Evolutionary conservation across 1,284 basidiomycete species (phyloP).

Genomic region (Binderoboletus segoi): DNA sequence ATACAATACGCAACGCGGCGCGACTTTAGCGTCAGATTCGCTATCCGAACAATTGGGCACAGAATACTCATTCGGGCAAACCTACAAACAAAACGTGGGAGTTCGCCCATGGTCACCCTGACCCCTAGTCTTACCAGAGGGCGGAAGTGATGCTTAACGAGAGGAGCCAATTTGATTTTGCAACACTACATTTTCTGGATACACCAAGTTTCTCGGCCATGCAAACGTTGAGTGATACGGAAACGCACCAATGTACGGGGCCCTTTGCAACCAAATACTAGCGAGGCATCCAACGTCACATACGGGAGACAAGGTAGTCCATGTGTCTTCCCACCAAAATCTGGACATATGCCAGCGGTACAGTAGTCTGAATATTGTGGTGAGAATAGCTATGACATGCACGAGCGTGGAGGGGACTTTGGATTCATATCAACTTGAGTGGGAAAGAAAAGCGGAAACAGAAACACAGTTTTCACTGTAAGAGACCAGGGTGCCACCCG

Average conservation of each 20-base stretch:
- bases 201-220: not conserved
- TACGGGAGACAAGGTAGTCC: conserved; percentile 28
- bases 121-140: conserved; percentile 20
- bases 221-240: not conserved
- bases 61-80: conserved; percentile 31
- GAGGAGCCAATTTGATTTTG: conserved; percentile 17
- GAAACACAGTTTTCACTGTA: conserved; percentile 15
- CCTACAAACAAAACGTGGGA: conserved; percentile 10
- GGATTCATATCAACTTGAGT: not conserved
- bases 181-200: too few species aligned
- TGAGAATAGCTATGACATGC: conserved; percentile 20
- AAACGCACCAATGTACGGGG: conserved; percentile 4
- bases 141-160: conserved; percentile 22
- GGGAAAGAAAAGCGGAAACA: not conserved
- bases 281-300: conserved; percentile 22
- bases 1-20: conserved; percentile 19
- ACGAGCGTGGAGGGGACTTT: conserved; percentile 23
- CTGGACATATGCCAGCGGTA: conserved; percentile 22
- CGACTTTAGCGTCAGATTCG: conserved; percentile 13
- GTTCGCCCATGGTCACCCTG: not conserved
- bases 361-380: conserved; percentile 21
- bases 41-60: conserved; percentile 26
- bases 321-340: conserved; percentile 31
- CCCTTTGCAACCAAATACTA: conserved; percentile 20
- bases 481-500: conserved; percentile 5